These are phyloP conservation scores for Moesziomyces sp. DNA, from an alignment of 1,284 basidiomycete species.

Conservation along the genomic window DNA sequence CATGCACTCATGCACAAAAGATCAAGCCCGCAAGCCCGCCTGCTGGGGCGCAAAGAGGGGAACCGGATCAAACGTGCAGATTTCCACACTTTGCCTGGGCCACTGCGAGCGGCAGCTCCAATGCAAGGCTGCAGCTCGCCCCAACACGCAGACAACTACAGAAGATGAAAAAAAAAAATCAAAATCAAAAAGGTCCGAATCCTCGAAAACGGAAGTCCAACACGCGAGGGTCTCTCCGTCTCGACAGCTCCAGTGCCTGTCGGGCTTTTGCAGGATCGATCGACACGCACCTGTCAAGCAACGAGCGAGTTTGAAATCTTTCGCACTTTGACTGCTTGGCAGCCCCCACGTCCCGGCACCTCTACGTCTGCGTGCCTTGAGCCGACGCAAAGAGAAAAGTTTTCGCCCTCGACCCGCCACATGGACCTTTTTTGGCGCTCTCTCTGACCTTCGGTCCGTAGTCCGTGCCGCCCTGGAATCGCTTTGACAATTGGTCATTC, in stretches of 20 bases:
- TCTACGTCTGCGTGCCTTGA: background rate
- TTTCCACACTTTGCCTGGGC: no score
- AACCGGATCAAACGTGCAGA: no score
- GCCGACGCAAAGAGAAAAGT: constrained; percentile 18
- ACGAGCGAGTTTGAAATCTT: background rate
- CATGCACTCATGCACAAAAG: no score
- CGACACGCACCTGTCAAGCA: constrained; percentile 2
- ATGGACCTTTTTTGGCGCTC: background rate
- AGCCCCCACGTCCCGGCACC: background rate
- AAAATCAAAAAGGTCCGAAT: background rate
- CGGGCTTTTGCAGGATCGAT: constrained; percentile 1
- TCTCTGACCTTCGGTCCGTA: background rate
- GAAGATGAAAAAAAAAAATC: no score
- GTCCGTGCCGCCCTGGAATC: no score
- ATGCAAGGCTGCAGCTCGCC: no score
- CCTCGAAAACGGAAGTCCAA: background rate
- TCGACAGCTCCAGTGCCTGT: constrained; percentile 12
- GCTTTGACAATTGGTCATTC: background rate
- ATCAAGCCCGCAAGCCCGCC: no score
- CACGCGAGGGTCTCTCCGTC: background rate
- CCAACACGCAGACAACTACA: no score
- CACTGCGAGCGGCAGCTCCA: no score
- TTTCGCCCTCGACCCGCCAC: constrained; percentile 1
- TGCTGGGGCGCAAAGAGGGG: no score
- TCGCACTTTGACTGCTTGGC: background rate